These are phyloP conservation scores for Ophiostoma sp. DNA, from an alignment of 2,329 filamentous ascomycete genomes.

Conservation along the genomic window DNA sequence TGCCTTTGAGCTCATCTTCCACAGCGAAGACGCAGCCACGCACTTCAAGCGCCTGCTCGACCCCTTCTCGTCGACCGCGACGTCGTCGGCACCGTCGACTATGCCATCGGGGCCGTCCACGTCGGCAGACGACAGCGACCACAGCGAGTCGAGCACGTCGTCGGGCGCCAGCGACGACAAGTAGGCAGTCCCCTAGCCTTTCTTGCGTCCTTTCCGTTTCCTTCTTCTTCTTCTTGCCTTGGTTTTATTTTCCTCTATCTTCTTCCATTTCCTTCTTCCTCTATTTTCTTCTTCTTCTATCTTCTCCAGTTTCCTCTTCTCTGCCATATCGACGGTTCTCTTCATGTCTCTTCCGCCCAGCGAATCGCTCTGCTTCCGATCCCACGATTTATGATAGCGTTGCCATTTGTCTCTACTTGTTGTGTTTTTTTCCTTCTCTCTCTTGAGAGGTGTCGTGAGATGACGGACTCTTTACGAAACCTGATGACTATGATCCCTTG, in stretches of 20 bases:
- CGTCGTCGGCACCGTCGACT: not conserved
- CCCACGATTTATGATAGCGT: conserved; percentile 6
- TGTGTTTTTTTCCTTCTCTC: not conserved
- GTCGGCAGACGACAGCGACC: not conserved
- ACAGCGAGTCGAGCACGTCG: not conserved
- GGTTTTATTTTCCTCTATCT: not conserved
- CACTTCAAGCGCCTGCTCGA: conserved; percentile 41
- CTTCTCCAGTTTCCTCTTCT: not conserved
- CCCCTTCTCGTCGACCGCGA: conserved; percentile 20
- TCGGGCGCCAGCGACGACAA: not conserved
- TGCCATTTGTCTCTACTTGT: not conserved
- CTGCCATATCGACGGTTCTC: too few species aligned
- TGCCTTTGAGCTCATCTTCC: conserved; percentile 49
- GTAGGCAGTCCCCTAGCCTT: not conserved
- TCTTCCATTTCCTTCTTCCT: not conserved
- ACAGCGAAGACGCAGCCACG: conserved; percentile 38
- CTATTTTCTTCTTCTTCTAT: not conserved
- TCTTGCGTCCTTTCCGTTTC: not conserved
- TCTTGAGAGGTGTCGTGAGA: conserved; percentile 4
- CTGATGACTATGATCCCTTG: conserved; percentile 1
- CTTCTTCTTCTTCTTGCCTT: not conserved
- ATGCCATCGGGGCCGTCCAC: not conserved
- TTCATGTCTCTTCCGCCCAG: not conserved
- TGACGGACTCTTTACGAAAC: not conserved
- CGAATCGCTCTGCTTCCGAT: not conserved